Percentiles rank a stretch among this genome's conserved stretches.
These are phyloP conservation scores for Botryosphaeria dothidea DNA, from an alignment of 2,329 filamentous ascomycete species.

Conservation along the genomic window DNA sequence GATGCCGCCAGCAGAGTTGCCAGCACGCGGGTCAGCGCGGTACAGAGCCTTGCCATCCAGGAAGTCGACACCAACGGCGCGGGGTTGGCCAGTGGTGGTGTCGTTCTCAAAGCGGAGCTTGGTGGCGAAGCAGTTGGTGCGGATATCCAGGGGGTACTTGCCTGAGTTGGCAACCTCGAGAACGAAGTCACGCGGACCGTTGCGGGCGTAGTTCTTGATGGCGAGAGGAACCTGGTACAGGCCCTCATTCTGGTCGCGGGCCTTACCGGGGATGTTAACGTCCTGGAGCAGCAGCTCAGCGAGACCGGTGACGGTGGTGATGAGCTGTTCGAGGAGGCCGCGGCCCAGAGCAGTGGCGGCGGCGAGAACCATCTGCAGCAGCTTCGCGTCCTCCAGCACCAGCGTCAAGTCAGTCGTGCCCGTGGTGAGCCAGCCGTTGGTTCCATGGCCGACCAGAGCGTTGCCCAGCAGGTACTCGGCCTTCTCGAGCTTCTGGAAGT, in stretches of 20 bases:
- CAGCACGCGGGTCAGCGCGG: constrained; percentile 37
- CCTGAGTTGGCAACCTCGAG: constrained; percentile 50
- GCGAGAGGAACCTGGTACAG: constrained; percentile 62
- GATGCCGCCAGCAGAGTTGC: constrained; percentile 19
- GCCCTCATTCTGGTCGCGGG: constrained; percentile 49
- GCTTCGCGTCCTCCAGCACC: constrained; percentile 53
- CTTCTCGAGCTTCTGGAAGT: constrained; percentile 57
- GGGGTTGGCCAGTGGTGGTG: constrained; percentile 56
- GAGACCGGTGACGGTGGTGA: constrained; percentile 46
- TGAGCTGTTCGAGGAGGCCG: constrained; percentile 35
- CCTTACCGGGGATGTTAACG: constrained; percentile 49
- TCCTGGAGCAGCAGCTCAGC: constrained; percentile 37
- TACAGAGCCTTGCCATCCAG: constrained; percentile 42
- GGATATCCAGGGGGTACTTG: constrained; percentile 59
- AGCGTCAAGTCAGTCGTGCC: constrained; percentile 53
- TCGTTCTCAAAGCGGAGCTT: constrained; percentile 64
- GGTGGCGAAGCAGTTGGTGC: constrained; percentile 64
- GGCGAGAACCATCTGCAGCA: constrained; percentile 54
- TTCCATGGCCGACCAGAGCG: constrained; percentile 13
- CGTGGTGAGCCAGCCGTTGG: constrained; percentile 47
- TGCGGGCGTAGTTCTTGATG: constrained; percentile 49
- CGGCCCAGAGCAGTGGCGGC: constrained; percentile 53
- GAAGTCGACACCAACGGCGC: constrained; percentile 46
- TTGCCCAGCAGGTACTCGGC: constrained; percentile 52
- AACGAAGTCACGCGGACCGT: constrained; percentile 59